A percentile compares a stretch with the other conserved stretches of the same genome.
Evolutionary conservation across 306 rosid species (phyloP).

Genomic region (Boehmeria nivea): DNA sequence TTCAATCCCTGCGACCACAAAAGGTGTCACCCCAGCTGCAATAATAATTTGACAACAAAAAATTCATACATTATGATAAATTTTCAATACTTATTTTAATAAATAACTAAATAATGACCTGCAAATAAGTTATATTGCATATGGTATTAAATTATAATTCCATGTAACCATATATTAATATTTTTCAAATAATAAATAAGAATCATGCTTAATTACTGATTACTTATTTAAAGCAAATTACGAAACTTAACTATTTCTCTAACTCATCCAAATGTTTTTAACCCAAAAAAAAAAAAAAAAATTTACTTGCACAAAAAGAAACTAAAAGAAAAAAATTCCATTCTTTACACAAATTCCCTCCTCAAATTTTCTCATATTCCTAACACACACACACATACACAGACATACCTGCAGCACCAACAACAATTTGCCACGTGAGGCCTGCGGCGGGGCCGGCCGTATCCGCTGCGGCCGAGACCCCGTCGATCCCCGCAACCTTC

Average conservation of each 20-base stretch:
- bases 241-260: no score
- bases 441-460: conserved; percentile 7
- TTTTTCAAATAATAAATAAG: no score
- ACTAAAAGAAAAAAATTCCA: neutral
- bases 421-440: conserved; percentile 44
- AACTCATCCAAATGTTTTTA: no score
- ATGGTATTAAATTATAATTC: no score
- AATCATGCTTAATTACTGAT: neutral
- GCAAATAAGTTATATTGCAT: no score
- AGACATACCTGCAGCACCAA: conserved; percentile 35
- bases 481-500: conserved; percentile 19
- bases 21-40: conserved; percentile 82
- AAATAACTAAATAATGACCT: no score
- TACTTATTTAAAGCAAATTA: neutral
- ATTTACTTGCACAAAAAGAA: neutral
- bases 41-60: no score
- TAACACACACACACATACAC: neutral
- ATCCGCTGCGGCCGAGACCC: conserved; percentile 16
- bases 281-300: neutral
- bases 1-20: conserved; percentile 88
- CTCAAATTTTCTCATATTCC: neutral
- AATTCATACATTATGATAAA: no score
- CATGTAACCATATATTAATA: no score
- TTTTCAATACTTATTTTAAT: no score
- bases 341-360: neutral